phyloP scores from a whole-genome alignment of 1,139 yeast genomes.

The Saccharomycopsis crataegensis region DNA sequence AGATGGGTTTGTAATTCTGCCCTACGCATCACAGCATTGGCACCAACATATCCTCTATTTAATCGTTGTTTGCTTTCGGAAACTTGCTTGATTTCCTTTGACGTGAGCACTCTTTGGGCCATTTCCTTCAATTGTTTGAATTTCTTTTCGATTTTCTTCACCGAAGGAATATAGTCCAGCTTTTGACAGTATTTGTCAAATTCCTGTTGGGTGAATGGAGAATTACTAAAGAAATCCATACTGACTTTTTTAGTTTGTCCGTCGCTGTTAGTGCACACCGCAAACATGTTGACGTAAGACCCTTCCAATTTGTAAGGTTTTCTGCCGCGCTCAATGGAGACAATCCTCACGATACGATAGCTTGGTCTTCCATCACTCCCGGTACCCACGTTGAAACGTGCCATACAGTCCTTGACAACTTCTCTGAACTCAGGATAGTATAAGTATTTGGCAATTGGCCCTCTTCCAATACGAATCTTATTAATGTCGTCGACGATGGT shows the following conservation, averaged over 20 bases:
- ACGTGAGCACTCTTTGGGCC: slow-evolving; percentile 59
- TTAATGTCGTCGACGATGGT: slow-evolving; percentile 52
- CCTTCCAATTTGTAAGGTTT: slow-evolving; percentile 47
- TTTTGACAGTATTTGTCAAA: slow-evolving; percentile 49
- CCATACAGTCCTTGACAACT: slow-evolving; percentile 65
- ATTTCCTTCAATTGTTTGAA: slow-evolving; percentile 52
- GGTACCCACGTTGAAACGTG: slow-evolving; percentile 72
- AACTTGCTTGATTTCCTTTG: slow-evolving; percentile 72
- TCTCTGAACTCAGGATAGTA: slow-evolving; percentile 77
- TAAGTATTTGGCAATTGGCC: slow-evolving; percentile 64
- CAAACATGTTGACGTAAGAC: slow-evolving; percentile 31
- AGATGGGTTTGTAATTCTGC: slow-evolving; percentile 67
- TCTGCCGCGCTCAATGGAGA: slow-evolving; percentile 47
- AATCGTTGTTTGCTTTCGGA: slow-evolving; percentile 64
- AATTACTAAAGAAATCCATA: slow-evolving; percentile 74
- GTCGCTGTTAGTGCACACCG: slow-evolving; percentile 57
- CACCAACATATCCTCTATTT: slow-evolving; percentile 50
- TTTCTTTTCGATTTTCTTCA: slow-evolving; percentile 62
- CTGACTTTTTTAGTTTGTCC: slow-evolving; percentile 63
- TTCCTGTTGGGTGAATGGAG: slow-evolving; percentile 59
- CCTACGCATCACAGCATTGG: slow-evolving; percentile 73
- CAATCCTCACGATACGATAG: slow-evolving; percentile 80
- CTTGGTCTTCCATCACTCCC: slow-evolving; percentile 58
- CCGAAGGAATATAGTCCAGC: slow-evolving; percentile 41
- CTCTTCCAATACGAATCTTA: slow-evolving; percentile 67